Evolutionary conservation across 768 basidiomycete genomes (phyloP).

Genomic region (Tremella yokohamensis): DNA sequence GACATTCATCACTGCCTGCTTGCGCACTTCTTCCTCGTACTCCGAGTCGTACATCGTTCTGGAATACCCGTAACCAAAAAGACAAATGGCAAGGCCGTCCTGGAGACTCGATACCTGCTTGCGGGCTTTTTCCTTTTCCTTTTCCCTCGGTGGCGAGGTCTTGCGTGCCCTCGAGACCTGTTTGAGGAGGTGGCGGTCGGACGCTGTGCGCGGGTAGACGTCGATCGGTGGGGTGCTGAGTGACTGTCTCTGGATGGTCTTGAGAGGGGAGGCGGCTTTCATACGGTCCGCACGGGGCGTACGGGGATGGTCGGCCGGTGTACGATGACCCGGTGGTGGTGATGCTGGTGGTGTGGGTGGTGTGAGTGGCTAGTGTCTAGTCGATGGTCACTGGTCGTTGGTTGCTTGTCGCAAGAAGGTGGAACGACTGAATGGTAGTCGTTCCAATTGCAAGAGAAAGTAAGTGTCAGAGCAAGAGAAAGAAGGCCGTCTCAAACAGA

Average conservation of each 20-base stretch:
- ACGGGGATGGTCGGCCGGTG: too few species aligned
- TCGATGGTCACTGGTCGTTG: too few species aligned
- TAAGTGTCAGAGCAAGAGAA: too few species aligned
- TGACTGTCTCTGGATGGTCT: background rate
- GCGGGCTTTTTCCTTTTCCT: background rate
- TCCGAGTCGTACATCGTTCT: conserved; percentile 36
- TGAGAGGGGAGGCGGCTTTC: conserved; percentile 1
- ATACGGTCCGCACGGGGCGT: background rate
- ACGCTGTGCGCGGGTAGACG: background rate
- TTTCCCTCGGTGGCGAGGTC: background rate
- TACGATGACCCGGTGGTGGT: too few species aligned
- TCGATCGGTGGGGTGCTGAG: background rate
- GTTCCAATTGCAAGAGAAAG: too few species aligned
- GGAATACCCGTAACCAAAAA: conserved; percentile 27
- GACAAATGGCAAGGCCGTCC: conserved; percentile 35
- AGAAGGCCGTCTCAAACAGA: too few species aligned
- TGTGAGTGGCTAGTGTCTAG: too few species aligned
- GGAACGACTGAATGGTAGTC: too few species aligned
- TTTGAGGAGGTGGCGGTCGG: conserved; percentile 5
- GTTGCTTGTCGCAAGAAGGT: too few species aligned
- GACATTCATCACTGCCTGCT: conserved; percentile 48
- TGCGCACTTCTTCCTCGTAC: conserved; percentile 44
- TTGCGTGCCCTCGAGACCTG: background rate
- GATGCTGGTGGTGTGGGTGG: too few species aligned
- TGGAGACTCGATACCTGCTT: background rate